A percentile compares a stretch with the other conserved stretches of the same genome.
phyloP scores from a whole-genome alignment of 495 filamentous ascomycete genomes.

The Arthonia radiata region DNA sequence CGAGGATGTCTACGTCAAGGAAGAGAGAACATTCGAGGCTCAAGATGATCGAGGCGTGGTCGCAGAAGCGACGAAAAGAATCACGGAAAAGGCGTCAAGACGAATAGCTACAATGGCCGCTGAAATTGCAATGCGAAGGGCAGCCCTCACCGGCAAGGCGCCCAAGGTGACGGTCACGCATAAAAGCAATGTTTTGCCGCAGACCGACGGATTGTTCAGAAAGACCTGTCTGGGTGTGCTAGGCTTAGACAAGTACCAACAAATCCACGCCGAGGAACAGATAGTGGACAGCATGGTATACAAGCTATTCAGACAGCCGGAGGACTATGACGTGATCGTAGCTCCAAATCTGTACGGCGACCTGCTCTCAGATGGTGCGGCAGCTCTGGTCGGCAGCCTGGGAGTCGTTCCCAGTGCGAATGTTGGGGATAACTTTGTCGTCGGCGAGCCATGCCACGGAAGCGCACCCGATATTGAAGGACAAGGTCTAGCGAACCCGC shows the following conservation, averaged over 20 bases:
- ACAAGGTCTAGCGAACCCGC: slow-evolving; percentile 76
- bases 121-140: slow-evolving; percentile 67
- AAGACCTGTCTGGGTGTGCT: slow-evolving; percentile 49
- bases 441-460: slow-evolving; percentile 95
- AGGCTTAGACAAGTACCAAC: slow-evolving; percentile 29
- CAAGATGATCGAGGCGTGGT: slow-evolving; percentile 48
- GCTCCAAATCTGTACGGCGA: slow-evolving; percentile 97
- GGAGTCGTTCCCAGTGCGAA: slow-evolving; percentile 92
- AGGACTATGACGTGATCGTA: slow-evolving; percentile 89
- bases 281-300: slow-evolving; percentile 99
- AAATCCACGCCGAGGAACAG: slow-evolving; percentile 70
- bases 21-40: slow-evolving; percentile 57
- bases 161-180: slow-evolving; percentile 90
- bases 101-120: slow-evolving; percentile 84
- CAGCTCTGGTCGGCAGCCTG: slow-evolving; percentile 79
- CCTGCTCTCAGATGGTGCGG: slow-evolving; percentile 85
- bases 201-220: slow-evolving; percentile 92
- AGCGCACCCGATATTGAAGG: slow-evolving; percentile 91
- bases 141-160: slow-evolving; percentile 29
- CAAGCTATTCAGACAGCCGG: slow-evolving; percentile 92
- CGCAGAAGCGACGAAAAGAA: slow-evolving; percentile 93
- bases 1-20: slow-evolving; percentile 96
- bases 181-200: slow-evolving; percentile 90
- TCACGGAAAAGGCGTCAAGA: slow-evolving; percentile 54
- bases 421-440: slow-evolving; percentile 82